phyloP scores from a whole-genome alignment of 495 filamentous ascomycete species.

The Penicillium nucicola region DNA sequence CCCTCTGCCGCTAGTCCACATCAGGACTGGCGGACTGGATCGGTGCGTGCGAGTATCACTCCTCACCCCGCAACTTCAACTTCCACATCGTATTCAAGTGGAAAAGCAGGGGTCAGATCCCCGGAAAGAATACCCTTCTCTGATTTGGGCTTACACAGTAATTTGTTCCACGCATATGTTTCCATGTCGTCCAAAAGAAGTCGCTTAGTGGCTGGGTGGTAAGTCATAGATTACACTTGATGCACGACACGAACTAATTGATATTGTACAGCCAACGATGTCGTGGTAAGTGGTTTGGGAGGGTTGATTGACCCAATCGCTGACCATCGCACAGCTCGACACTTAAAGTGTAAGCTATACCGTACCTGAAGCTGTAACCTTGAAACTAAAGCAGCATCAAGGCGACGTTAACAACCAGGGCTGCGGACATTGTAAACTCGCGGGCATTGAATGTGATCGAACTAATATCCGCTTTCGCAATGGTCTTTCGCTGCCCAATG shows the following conservation, averaged over 20 bases:
- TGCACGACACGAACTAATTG: conserved; percentile 2
- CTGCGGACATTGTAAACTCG: conserved; percentile 21
- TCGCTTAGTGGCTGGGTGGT: conserved; percentile 14
- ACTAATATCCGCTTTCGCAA: conserved; percentile 24
- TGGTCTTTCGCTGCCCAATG: conserved; percentile 11
- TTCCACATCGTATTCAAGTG: too few species aligned
- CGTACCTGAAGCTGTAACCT: too few species aligned
- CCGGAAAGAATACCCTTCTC: conserved; percentile 11
- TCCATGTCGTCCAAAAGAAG: conserved; percentile 2
- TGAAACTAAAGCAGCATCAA: neutral
- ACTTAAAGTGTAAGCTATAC: conserved; percentile 23
- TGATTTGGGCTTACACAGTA: neutral
- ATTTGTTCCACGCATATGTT: conserved; percentile 8
- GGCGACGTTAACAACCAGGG: conserved; percentile 15
- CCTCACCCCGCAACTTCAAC: too few species aligned
- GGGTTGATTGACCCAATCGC: neutral
- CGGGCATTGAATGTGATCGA: conserved; percentile 19
- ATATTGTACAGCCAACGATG: conserved; percentile 13
- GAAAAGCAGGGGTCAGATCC: too few species aligned
- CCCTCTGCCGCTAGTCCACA: too few species aligned
- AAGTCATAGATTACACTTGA: neutral
- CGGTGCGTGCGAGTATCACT: too few species aligned
- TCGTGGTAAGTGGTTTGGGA: conserved; percentile 11
- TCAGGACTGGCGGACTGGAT: too few species aligned
- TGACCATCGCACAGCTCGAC: conserved; percentile 14